Evolutionary conservation across 345 rosid genomes (phyloP), one percentile per base, ranked within the genome.

Genomic region (Melaleuca quinquenervia): DNA sequence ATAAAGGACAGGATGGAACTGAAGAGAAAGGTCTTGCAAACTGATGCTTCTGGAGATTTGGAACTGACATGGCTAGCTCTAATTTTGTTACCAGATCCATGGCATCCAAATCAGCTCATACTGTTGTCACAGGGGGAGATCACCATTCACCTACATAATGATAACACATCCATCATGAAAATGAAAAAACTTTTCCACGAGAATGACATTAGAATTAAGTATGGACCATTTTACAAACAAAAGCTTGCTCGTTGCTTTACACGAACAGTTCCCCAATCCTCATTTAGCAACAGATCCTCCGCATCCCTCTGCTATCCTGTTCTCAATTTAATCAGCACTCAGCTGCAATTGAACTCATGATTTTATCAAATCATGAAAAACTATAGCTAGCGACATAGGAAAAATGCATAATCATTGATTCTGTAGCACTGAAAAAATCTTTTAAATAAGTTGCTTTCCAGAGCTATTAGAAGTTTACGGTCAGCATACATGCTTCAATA

Each of bases 11-110:
- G 75, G 58, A 41, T 82, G 85, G 86, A 88, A 11, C 14, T 84
- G 60, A 84, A 88, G 88, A 85, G 85, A 83, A 87, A 85, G 54
- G 83, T 82, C 56, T 55, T 84, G 70, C 85, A 50, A 50, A 78
- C 83, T 64, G 52, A 90, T 85, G 85, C 84, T 85, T 45, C 84
- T 84, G 53, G 70, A 87, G 84, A 88, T 11, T 82, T 24, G 88
- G 87, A 11, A 89, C 75, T 14, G 91, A 85, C 94, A 91, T 91
- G 50, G 60, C 86, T 55, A 55, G 70, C 85, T 50, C 64, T 32
- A 21, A 70, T 41, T 21, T 70, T 32, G 78, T 70, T 32, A 32
- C 78, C 78, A 32, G 44, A 64, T 64, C 76, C 32, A 32, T 32
- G 45, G 78, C 78, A 70, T 32, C 45, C 24, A 32, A 64, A 32